These are phyloP conservation scores for Oryza glaberrima DNA, from an alignment of 176 grass and related monocot genomes.

Conservation along the genomic window DNA sequence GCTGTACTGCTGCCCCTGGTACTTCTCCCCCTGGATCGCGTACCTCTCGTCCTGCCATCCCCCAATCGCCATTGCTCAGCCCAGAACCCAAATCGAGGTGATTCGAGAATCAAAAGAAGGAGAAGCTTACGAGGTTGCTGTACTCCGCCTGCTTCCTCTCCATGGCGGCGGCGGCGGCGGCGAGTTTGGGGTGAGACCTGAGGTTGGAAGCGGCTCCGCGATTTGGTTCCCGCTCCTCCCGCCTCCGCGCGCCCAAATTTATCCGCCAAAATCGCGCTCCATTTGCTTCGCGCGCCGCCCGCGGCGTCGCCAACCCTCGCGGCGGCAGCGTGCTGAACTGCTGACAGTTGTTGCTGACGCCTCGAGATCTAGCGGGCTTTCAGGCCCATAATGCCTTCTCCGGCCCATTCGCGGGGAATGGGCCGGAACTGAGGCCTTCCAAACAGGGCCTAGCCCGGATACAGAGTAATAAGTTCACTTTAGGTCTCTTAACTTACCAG, in stretches of 20 bases:
- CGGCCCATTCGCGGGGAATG: neutral
- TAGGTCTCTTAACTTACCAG: no score
- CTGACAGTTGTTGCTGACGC: no score
- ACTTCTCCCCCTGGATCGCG: slow-evolving; percentile 83
- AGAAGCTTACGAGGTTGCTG: slow-evolving; percentile 58
- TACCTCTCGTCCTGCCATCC: slow-evolving; percentile 79
- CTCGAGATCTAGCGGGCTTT: neutral
- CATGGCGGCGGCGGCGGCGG: slow-evolving; percentile 51
- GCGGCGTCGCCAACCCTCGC: no score
- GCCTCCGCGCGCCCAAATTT: slow-evolving; percentile 37
- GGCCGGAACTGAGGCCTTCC: no score
- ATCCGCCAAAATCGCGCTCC: slow-evolving; percentile 16
- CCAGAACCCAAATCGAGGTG: slow-evolving; percentile 3
- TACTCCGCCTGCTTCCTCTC: slow-evolving; percentile 88
- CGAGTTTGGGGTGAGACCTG: slow-evolving; percentile 7
- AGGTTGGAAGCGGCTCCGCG: neutral
- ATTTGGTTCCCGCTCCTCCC: slow-evolving; percentile 27
- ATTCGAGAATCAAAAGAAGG: neutral
- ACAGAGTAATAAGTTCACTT: no score
- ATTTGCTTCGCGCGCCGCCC: neutral
- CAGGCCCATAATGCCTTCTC: neutral
- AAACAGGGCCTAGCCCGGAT: no score
- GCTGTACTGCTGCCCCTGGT: slow-evolving; percentile 94
- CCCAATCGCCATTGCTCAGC: slow-evolving; percentile 9
- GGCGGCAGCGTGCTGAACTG: no score